phyloP scores from a whole-genome alignment of 179 eudicot genomes.

The Heliamphora ciliata region DNA sequence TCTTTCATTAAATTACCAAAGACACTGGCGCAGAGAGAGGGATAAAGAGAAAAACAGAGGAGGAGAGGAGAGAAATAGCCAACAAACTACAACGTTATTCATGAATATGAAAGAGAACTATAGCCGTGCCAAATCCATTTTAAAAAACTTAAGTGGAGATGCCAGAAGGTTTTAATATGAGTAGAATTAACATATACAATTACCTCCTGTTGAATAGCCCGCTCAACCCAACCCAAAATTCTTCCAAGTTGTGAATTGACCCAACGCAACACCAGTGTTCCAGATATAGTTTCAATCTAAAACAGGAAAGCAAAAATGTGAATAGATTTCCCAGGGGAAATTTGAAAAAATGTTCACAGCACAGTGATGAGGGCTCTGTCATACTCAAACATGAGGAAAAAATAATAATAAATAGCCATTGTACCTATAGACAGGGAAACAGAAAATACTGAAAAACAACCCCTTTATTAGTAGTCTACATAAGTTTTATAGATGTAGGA shows the following conservation, averaged over 20 bases:
- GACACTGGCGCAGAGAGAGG: background rate
- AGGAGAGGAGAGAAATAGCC: background rate
- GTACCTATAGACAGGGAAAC: background rate
- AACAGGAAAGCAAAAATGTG: slow-evolving; percentile 17
- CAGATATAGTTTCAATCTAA: slow-evolving; percentile 88
- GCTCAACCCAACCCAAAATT: slow-evolving; percentile 77
- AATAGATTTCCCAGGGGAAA: background rate
- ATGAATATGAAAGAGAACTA: background rate
- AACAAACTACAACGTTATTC: background rate
- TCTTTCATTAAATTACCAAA: no score
- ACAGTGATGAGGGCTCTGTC: background rate
- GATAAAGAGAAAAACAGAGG: background rate
- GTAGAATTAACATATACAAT: slow-evolving; percentile 10
- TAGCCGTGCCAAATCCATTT: background rate
- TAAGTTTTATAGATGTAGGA: background rate
- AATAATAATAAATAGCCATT: background rate
- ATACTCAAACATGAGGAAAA: background rate
- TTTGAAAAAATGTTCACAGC: background rate
- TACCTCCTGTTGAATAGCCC: slow-evolving; percentile 98
- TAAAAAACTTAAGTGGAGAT: background rate
- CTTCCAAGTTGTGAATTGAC: slow-evolving; percentile 89
- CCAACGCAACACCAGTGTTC: slow-evolving; percentile 97
- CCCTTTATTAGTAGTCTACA: background rate
- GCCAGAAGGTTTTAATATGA: slow-evolving; percentile 6
- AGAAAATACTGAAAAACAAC: background rate